These are phyloP conservation scores for Penicillium digitatum DNA, from an alignment of 2,329 filamentous ascomycete species.

Conservation along the genomic window DNA sequence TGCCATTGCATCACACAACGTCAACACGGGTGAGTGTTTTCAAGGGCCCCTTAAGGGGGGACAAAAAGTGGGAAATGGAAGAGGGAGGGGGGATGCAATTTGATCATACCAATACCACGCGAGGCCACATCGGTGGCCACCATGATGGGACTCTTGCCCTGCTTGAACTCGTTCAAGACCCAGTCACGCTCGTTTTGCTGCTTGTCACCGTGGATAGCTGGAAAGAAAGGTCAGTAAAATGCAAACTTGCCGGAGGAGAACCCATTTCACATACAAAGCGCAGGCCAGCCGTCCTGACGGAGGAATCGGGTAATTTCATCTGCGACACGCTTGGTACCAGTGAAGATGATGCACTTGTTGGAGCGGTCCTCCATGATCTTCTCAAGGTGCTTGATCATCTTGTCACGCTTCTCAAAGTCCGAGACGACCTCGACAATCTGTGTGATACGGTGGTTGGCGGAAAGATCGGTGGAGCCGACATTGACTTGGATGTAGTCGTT, in stretches of 20 bases:
- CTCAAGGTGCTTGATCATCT: slow-evolving; percentile 96
- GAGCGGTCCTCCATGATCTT: slow-evolving; percentile 95
- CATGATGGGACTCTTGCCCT: slow-evolving; percentile 99
- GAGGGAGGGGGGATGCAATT: slow-evolving; percentile 49
- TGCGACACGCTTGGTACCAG: slow-evolving; percentile 78
- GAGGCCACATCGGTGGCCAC: slow-evolving; percentile 99
- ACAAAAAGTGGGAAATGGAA: slow-evolving; percentile 30
- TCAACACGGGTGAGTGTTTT: slow-evolving; percentile 46
- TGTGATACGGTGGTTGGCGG: slow-evolving; percentile 95
- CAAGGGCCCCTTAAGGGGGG: slow-evolving; percentile 30
- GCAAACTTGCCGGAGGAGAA: background rate
- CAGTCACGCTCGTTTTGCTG: slow-evolving; percentile 99
- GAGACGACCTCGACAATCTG: slow-evolving; percentile 95
- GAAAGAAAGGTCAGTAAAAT: slow-evolving; percentile 36
- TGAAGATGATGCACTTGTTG: slow-evolving; percentile 96
- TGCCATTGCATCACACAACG: slow-evolving; percentile 58
- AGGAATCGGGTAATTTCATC: slow-evolving; percentile 98
- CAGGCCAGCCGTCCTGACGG: slow-evolving; percentile 96
- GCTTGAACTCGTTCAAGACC: slow-evolving; percentile 99
- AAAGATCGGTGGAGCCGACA: slow-evolving; percentile 91
- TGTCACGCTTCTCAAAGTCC: slow-evolving; percentile 95
- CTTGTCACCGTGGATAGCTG: slow-evolving; percentile 98
- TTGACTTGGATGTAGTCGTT: slow-evolving; percentile 98
- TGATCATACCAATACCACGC: slow-evolving; percentile 99
- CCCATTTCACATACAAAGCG: slow-evolving; percentile 66